Evolutionary conservation across 345 rosid genomes (phyloP), one percentile per base, ranked within the genome.

Genomic region (Geranium brycei): DNA sequence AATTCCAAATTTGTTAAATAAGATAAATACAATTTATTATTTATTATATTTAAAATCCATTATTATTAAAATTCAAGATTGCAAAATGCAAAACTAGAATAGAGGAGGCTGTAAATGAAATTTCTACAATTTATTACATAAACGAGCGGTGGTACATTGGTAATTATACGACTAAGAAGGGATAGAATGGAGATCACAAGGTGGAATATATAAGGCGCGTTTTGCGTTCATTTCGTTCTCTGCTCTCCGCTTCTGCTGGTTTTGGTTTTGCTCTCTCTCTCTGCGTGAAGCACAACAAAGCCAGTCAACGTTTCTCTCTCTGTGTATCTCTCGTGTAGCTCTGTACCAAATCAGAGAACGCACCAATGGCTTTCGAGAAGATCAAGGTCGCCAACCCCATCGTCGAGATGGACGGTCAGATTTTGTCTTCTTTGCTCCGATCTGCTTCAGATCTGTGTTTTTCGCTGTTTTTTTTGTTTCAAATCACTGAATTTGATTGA

Each of bases 321-420:
- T 11, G 53, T 8, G 53, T 6, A 3, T 47, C 53, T 47, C 53
- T 10, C 53, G 12, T 13, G 53, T 8, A n/a, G 4, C 51, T 5
- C 13, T 12, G 51, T 8, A 47, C 3, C 53, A 6, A 47, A 0
- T 47, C 53, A 13, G 53, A 47, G 53, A 47, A 13, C 15, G 15
- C 11, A 19, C 47, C 31, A 12, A 91, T 91, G 97, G 88, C 78
- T 60, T 81, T 83, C 66, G 80, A 85, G 70, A 91, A 86, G 96
- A 91, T 91, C 89, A 86, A 85, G 87, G 97, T 91, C 53, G 79
- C 87, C 60, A 91, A 85, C 69, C 97, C 97, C 83, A 77, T 91
- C 81, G 97, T 91, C 11, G 97, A 91, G 81, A 91, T 91, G 97
- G 97, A 91, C 71, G 97, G 97, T 91, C 65, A 83, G 85, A 73